A percentile compares a stretch with the other conserved stretches of the same genome.
Conservation (phyloP, 768 basidiomycete genomes). For the Scleroderma citrinum region DNA sequence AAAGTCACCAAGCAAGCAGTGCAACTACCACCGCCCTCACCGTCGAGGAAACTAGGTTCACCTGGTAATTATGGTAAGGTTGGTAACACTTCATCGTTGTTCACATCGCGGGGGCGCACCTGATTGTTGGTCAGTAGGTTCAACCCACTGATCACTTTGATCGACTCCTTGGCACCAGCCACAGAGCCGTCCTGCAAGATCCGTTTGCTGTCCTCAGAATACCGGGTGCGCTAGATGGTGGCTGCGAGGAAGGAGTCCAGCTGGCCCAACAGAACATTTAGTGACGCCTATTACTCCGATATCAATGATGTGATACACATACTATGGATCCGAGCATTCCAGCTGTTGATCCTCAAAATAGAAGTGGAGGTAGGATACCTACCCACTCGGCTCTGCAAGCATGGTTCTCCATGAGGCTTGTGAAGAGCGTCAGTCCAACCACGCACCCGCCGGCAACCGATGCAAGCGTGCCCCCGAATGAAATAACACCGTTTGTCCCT, state of each 20-base stretch:
- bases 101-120: constrained; percentile 25
- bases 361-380: constrained; percentile 35
- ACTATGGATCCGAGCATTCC: constrained; percentile 82
- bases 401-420: constrained; percentile 56
- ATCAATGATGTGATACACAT: constrained; percentile 12
- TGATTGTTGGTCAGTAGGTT: constrained; percentile 70
- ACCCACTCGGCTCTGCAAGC: constrained; percentile 41
- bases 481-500: constrained; percentile 89
- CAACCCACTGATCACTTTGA: constrained; percentile 56
- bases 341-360: constrained; percentile 55
- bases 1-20: constrained; percentile 26
- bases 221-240: constrained; percentile 76
- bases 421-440: constrained; percentile 60
- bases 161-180: constrained; percentile 33
- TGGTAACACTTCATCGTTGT: no score
- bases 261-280: constrained; percentile 31
- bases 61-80: constrained; percentile 15
- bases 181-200: constrained; percentile 56
- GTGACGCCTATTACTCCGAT: background rate
- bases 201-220: constrained; percentile 51
- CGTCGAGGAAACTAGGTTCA: constrained; percentile 42
- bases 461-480: constrained; percentile 65
- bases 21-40: constrained; percentile 33
- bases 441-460: constrained; percentile 67
- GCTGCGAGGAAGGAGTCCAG: constrained; percentile 86